Percentiles rank a stretch among this genome's conserved stretches.
These are phyloP conservation scores for Suzukiozyma palmioleophila DNA, from an alignment of 1,139 yeast species.

Conservation along the genomic window DNA sequence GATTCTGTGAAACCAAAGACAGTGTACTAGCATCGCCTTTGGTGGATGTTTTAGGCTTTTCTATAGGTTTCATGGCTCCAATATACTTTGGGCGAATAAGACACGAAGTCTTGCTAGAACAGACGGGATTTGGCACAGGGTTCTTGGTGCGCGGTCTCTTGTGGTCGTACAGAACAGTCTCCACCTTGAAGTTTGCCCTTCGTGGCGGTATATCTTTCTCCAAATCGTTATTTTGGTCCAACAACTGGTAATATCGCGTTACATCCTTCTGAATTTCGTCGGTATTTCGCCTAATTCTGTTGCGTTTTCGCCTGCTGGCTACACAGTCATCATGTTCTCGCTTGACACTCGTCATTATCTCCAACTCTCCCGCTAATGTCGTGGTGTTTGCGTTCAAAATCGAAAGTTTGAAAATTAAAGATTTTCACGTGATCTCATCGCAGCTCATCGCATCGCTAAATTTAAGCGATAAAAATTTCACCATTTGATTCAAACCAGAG, in stretches of 20 bases:
- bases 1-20: no score
- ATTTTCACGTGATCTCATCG: slow-evolving; percentile 6
- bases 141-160: neutral
- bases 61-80: slow-evolving; percentile 1
- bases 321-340: neutral
- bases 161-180: neutral
- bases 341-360: neutral
- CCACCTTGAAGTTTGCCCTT: slow-evolving; percentile 8
- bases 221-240: slow-evolving; percentile 13
- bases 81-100: slow-evolving; percentile 1
- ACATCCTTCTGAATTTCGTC: slow-evolving; percentile 18
- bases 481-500: neutral
- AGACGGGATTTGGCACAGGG: neutral
- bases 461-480: no score
- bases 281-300: slow-evolving; percentile 8
- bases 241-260: slow-evolving; percentile 16
- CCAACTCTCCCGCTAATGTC: neutral
- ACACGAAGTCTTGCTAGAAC: neutral
- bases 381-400: neutral
- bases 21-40: neutral
- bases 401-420: neutral
- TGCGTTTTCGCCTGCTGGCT: slow-evolving; percentile 3
- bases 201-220: slow-evolving; percentile 27
- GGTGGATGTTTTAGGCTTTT: neutral
- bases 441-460: slow-evolving; percentile 5